These are phyloP conservation scores for Gnetum montanum DNA, from an alignment of 75 land plant species.

Conservation along the genomic window DNA sequence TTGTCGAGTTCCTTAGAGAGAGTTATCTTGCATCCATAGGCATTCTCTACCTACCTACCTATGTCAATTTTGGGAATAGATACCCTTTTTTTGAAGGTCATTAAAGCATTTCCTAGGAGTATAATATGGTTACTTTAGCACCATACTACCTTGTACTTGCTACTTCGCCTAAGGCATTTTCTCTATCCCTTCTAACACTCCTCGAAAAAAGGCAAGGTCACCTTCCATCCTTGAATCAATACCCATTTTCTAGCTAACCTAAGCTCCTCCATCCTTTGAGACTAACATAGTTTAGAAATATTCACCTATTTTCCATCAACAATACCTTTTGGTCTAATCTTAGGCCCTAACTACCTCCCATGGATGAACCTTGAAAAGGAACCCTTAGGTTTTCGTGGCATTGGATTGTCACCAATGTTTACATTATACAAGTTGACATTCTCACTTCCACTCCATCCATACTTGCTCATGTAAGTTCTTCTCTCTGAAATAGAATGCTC, in stretches of 20 bases:
- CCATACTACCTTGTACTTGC: not conserved
- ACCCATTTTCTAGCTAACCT: not conserved
- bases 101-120: not conserved
- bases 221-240: not conserved
- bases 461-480: not conserved
- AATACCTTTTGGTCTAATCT: not conserved
- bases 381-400: not conserved
- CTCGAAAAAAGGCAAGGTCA: not conserved
- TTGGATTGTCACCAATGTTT: not conserved
- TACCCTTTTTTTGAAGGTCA: not conserved
- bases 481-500: not conserved
- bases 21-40: not conserved
- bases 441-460: not conserved
- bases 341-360: not conserved
- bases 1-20: not conserved
- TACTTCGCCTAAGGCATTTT: not conserved
- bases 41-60: not conserved
- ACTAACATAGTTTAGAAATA: conserved; percentile 23
- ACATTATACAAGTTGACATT: not conserved
- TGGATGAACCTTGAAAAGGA: not conserved
- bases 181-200: not conserved
- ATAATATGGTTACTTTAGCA: not conserved
- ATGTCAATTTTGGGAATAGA: not conserved
- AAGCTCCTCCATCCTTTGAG: conserved; percentile 19
- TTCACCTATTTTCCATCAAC: conserved; percentile 6